Evolutionary conservation across 805 yeast species (phyloP).

Genomic region (Maudiozyma saulgeensis): DNA sequence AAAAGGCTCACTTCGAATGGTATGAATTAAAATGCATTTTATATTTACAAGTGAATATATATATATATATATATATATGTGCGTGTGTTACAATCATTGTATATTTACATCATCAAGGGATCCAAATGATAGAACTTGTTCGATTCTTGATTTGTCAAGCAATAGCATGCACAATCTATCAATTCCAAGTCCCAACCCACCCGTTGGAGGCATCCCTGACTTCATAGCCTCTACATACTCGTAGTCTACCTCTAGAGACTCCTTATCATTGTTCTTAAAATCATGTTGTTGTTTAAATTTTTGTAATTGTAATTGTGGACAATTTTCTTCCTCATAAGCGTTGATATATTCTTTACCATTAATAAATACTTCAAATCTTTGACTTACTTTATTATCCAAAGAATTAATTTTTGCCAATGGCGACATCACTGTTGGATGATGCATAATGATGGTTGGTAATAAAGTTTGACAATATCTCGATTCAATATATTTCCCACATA

Average conservation of each 20-base stretch:
- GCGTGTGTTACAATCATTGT: constrained; percentile 2
- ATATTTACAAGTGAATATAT: not conserved
- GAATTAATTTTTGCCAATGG: constrained; percentile 70
- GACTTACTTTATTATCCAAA: constrained; percentile 36
- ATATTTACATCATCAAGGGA: constrained; percentile 53
- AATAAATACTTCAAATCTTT: constrained; percentile 78
- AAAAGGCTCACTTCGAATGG: too few species aligned
- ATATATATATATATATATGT: not conserved
- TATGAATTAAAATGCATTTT: too few species aligned
- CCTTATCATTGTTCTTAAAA: constrained; percentile 40
- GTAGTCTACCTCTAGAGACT: constrained; percentile 48
- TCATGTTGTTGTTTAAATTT: constrained; percentile 56
- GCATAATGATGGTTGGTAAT: constrained; percentile 62
- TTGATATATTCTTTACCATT: constrained; percentile 74
- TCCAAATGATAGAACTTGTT: constrained; percentile 68
- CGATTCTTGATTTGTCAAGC: constrained; percentile 56
- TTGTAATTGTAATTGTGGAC: constrained; percentile 57
- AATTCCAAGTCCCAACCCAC: constrained; percentile 95
- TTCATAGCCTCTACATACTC: constrained; percentile 69
- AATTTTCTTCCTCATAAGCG: constrained; percentile 94
- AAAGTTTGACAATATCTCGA: constrained; percentile 37
- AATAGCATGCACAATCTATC: constrained; percentile 81
- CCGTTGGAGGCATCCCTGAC: constrained; percentile 95
- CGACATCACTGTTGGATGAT: constrained; percentile 78
- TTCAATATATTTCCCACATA: constrained; percentile 57